Base-by-base conservation (phyloP, 441 rosid genomes). In the Pelargonium citronellum region DNA sequence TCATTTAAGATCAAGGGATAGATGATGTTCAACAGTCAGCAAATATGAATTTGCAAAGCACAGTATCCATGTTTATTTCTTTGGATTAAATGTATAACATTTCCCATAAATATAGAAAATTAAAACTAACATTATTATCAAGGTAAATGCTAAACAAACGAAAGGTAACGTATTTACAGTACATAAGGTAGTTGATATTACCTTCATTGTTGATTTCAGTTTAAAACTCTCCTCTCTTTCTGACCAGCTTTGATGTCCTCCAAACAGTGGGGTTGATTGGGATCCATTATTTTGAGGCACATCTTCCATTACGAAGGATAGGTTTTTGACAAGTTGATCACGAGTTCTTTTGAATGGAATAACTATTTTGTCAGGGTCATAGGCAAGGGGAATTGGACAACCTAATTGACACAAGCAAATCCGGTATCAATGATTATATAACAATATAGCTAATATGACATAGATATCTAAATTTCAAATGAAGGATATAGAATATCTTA, bases 231-330 rank as follows among this genome's bases (percentile, higher is more conserved):
- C 86, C 67, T 91, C 87, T 71, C 97, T 91, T 69, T 90, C 78
- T n/a, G 79, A 74, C 99, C 97, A 95, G 82, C 85, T 92, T 69
- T 82, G 80, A 78, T 79, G 87, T 49, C 97, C 97, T 72, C 99
- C 97, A 85, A 95, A 95, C 20, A 95, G 79, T 67, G 92, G 92
- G 70, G 77, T 58, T 66, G 83, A 71, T 61, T 73, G 81, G 49
- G 89, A 83, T 51, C 67, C 81, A 73, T 83, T 82, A 55, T 79
- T 78, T 34, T 63, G 71, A 66, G 78, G 76, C 27, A 82, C 83
- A 76, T 85, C 94, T 74, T 89, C 84, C 58, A 79, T 77, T 37
- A 90, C 64, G 73, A 87, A 91, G 68, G 84, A 78, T 10, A 94
- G 83, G 72, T 87, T 82, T 61, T 65, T 78, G 37, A 95, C 80